Evolutionary conservation across 331 rosid species (phyloP).

Genomic region (Cydonia oblonga): DNA sequence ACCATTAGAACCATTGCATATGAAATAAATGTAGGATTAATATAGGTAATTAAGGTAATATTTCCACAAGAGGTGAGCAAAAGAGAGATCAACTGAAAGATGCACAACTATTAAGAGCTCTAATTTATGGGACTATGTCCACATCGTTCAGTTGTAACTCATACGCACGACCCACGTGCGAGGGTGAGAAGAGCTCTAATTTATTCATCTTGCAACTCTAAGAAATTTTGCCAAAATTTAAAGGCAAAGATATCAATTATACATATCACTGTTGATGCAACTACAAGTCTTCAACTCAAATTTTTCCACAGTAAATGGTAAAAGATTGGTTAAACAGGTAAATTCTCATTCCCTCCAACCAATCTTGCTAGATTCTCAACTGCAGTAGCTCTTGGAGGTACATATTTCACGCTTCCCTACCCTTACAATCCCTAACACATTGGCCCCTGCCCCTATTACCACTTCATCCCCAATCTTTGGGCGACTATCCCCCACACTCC

Average conservation of each 20-base stretch:
- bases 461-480: constrained; percentile 64
- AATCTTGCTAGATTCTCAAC: constrained; percentile 56
- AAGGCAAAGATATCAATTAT: not conserved
- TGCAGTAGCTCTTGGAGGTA: constrained; percentile 33
- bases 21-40: too few relatives aligned
- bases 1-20: too few relatives aligned
- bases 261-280: not conserved
- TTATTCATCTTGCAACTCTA: not conserved
- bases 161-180: too few relatives aligned
- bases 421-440: constrained; percentile 48
- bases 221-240: not conserved
- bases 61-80: too few relatives aligned
- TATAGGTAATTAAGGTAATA: too few relatives aligned
- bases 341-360: constrained; percentile 32
- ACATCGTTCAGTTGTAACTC: too few relatives aligned
- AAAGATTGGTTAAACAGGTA: not conserved
- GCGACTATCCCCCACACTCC: constrained; percentile 42
- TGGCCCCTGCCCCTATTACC: constrained; percentile 55
- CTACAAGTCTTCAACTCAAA: not conserved
- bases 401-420: constrained; percentile 46
- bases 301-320: not conserved
- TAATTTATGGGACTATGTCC: too few relatives aligned
- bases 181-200: too few relatives aligned
- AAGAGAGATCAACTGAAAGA: too few relatives aligned
- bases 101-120: too few relatives aligned